phyloP scores from a whole-genome alignment of 352 stramenopile genomes.

The Pythium dissotocum region DNA sequence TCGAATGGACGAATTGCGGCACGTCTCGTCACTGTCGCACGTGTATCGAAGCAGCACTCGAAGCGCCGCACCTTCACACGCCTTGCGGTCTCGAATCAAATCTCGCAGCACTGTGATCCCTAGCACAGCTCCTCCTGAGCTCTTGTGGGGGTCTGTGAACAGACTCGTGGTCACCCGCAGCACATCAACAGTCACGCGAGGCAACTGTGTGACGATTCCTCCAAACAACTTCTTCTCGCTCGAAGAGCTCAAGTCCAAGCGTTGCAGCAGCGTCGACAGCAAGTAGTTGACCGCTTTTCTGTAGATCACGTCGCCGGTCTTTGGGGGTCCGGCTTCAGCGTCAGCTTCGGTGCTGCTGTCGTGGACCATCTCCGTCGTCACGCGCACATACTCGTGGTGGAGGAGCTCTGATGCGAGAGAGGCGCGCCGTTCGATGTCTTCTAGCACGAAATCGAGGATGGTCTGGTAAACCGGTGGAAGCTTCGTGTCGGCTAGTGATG shows the following conservation, averaged over 20 bases:
- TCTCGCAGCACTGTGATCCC: slow-evolving; percentile 75
- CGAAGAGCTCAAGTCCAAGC: slow-evolving; percentile 57
- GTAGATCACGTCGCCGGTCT: slow-evolving; percentile 38
- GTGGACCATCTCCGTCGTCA: slow-evolving; percentile 30
- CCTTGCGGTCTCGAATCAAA: slow-evolving; percentile 62
- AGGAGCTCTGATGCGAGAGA: slow-evolving; percentile 56
- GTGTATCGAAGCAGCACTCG: slow-evolving; percentile 70
- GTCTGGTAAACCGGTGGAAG: slow-evolving; percentile 65
- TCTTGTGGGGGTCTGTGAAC: slow-evolving; percentile 45
- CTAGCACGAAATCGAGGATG: slow-evolving; percentile 68
- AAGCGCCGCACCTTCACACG: slow-evolving; percentile 51
- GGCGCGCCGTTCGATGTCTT: slow-evolving; percentile 50
- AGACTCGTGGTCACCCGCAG: slow-evolving; percentile 48
- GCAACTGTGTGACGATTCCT: slow-evolving; percentile 50
- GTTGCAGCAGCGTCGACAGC: slow-evolving; percentile 40
- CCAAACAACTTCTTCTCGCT: slow-evolving; percentile 76
- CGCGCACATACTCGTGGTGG: slow-evolving; percentile 64
- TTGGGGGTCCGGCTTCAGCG: slow-evolving; percentile 1
- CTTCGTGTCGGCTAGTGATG: slow-evolving; percentile 22
- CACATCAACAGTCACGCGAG: slow-evolving; percentile 58
- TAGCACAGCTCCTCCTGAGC: slow-evolving; percentile 49
- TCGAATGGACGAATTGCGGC: slow-evolving; percentile 66
- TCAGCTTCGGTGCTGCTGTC: slow-evolving; percentile 1
- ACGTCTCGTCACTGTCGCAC: slow-evolving; percentile 65
- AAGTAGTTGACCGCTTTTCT: slow-evolving; percentile 50